These are phyloP conservation scores for Calonectria leucothoes DNA, from an alignment of 2,329 filamentous ascomycete genomes.

Conservation along the genomic window DNA sequence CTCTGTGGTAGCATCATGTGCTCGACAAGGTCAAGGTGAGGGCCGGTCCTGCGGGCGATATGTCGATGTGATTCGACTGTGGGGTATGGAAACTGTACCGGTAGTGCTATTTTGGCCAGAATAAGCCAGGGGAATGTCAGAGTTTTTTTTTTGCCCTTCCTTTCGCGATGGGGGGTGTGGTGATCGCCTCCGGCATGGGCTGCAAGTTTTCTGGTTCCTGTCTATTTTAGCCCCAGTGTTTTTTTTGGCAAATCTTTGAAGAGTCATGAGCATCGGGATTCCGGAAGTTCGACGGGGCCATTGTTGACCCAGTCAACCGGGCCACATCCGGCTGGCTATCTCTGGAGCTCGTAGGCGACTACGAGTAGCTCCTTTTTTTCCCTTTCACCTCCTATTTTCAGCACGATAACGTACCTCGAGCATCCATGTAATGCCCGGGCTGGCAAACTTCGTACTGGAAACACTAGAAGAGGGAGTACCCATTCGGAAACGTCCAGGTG, in stretches of 20 bases:
- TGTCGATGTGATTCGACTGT: conserved; percentile 34
- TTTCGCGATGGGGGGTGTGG: conserved; percentile 1
- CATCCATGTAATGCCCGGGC: conserved; percentile 1
- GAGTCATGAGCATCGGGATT: conserved; percentile 19
- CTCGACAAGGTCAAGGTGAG: conserved; percentile 14
- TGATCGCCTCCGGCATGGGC: conserved; percentile 5
- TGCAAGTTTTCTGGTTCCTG: conserved; percentile 9
- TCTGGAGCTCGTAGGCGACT: not conserved
- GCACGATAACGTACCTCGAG: conserved; percentile 1
- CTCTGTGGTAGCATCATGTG: conserved; percentile 35
- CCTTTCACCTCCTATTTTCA: conserved; percentile 3
- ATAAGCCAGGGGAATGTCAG: conserved; percentile 7
- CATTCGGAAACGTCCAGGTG: conserved; percentile 22
- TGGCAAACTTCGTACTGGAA: conserved; percentile 4
- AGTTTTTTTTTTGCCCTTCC: conserved; percentile 14
- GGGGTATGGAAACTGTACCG: conserved; percentile 6
- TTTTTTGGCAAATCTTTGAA: conserved; percentile 13
- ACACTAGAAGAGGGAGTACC: conserved; percentile 5
- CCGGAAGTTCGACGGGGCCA: conserved; percentile 10
- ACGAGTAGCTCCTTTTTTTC: not conserved
- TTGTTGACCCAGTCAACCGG: conserved; percentile 9
- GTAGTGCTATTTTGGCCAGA: not conserved
- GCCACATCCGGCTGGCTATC: conserved; percentile 22
- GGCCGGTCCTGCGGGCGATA: conserved; percentile 10
- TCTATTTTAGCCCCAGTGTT: conserved; percentile 8